A percentile compares a stretch with the other conserved stretches of the same genome.
These are phyloP conservation scores for Cenchrus purpureus DNA, from an alignment of 176 grass and related monocot genomes.

Conservation along the genomic window DNA sequence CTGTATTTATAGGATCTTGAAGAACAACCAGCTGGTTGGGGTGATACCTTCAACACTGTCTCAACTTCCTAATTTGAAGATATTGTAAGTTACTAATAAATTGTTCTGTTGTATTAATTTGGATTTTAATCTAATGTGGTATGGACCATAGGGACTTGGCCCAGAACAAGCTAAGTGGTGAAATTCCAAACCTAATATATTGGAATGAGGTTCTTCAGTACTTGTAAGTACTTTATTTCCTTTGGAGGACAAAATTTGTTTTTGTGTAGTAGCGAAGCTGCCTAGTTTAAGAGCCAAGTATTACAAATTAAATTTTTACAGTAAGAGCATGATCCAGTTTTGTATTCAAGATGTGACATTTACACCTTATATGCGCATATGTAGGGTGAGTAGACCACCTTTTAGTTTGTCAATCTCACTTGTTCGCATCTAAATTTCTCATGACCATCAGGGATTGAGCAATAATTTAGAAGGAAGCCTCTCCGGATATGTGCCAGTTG, in stretches of 20 bases:
- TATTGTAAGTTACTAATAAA: constrained; percentile 62
- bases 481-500: constrained; percentile 88
- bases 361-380: not conserved
- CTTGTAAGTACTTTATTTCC: constrained; percentile 58
- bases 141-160: constrained; percentile 76
- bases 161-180: constrained; percentile 85
- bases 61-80: constrained; percentile 95
- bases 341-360: not conserved
- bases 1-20: constrained; percentile 63
- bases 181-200: constrained; percentile 91
- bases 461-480: constrained; percentile 89
- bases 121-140: not conserved
- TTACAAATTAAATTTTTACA: constrained; percentile 5
- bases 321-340: not conserved
- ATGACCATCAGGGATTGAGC: constrained; percentile 62
- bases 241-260: not conserved
- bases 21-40: constrained; percentile 86
- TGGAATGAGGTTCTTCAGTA: constrained; percentile 99
- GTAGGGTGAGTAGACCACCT: not conserved
- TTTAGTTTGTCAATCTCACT: not conserved
- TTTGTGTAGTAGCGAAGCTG: not conserved
- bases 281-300: constrained; percentile 14
- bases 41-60: constrained; percentile 85
- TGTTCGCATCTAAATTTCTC: constrained; percentile 31
- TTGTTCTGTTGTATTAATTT: not conserved